Evolutionary conservation across 176 grass and related monocot species (phyloP).

Genomic region (Panicum miliaceum): DNA sequence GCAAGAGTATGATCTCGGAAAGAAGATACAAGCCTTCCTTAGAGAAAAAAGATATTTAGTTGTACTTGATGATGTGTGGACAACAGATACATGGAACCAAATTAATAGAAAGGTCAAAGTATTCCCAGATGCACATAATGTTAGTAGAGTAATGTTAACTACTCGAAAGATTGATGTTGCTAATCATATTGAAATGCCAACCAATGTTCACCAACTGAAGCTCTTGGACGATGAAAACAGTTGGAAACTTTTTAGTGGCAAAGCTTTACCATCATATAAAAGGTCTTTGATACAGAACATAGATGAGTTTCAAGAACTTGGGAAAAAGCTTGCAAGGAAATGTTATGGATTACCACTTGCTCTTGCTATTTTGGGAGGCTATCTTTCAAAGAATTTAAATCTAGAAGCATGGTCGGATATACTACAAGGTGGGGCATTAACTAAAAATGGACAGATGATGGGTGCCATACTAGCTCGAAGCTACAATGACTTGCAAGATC

Average conservation of each 20-base stretch:
- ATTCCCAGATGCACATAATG: slow-evolving; percentile 29
- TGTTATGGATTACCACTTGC: slow-evolving; percentile 31
- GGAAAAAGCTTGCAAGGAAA: slow-evolving; percentile 16
- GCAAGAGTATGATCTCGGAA: not conserved
- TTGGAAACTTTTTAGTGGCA: slow-evolving; percentile 20
- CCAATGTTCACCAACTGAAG: slow-evolving; percentile 5
- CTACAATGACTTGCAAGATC: slow-evolving; percentile 35
- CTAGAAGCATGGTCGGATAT: slow-evolving; percentile 16
- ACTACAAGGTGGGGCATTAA: not conserved
- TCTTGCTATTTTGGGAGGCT: not conserved
- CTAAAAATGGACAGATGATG: not conserved
- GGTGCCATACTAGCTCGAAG: slow-evolving; percentile 12
- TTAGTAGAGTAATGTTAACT: slow-evolving; percentile 37
- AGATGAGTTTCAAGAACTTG: slow-evolving; percentile 2
- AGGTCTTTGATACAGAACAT: not conserved
- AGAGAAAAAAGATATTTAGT: not conserved
- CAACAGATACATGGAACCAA: slow-evolving; percentile 23
- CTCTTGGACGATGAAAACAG: slow-evolving; percentile 18
- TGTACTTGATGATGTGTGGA: slow-evolving; percentile 42
- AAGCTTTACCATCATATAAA: not conserved
- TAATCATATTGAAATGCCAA: not conserved
- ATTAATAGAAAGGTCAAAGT: not conserved
- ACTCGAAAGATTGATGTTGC: slow-evolving; percentile 33
- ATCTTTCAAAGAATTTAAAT: slow-evolving; percentile 12
- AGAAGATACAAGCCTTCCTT: not conserved